Percentiles rank a stretch among this genome's conserved stretches.
These are phyloP conservation scores for Persicaria maculosa DNA, from an alignment of 148 eudicot genomes.

Conservation along the genomic window DNA sequence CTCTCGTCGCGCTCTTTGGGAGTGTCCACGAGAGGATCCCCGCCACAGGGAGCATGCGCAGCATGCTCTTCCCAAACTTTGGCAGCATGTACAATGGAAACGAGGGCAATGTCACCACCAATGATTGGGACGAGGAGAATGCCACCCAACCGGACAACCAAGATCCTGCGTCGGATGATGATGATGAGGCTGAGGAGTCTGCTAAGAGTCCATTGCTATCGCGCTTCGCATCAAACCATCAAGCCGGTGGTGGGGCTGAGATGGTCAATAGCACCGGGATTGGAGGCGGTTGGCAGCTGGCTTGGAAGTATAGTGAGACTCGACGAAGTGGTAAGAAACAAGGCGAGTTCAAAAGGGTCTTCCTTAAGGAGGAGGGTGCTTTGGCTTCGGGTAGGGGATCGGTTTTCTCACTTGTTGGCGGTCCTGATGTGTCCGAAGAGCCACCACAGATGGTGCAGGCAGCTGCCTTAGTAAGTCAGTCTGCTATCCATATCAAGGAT, in stretches of 20 bases:
- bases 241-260: constrained; percentile 24
- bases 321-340: constrained; percentile 43
- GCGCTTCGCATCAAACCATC: constrained; percentile 34
- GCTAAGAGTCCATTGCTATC: constrained; percentile 67
- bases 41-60: constrained; percentile 61
- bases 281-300: constrained; percentile 97
- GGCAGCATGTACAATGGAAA: constrained; percentile 71
- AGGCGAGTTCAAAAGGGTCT: constrained; percentile 60
- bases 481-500: constrained; percentile 45
- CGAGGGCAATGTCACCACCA: constrained; percentile 30
- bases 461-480: constrained; percentile 79
- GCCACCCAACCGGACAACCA: constrained; percentile 25
- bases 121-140: constrained; percentile 56
- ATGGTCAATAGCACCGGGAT: constrained; percentile 54
- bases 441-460: constrained; percentile 65
- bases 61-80: constrained; percentile 62
- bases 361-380: constrained; percentile 71
- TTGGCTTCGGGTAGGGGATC: constrained; percentile 64
- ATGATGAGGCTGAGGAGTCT: constrained; percentile 49
- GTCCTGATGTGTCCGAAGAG: constrained; percentile 33
- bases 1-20: constrained; percentile 75
- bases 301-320: constrained; percentile 43
- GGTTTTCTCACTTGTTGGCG: constrained; percentile 40
- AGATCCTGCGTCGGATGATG: constrained; percentile 28
- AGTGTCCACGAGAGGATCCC: constrained; percentile 76